phyloP scores from a whole-genome alignment of 2,329 filamentous ascomycete genomes.

The Fusarium burgessii region DNA sequence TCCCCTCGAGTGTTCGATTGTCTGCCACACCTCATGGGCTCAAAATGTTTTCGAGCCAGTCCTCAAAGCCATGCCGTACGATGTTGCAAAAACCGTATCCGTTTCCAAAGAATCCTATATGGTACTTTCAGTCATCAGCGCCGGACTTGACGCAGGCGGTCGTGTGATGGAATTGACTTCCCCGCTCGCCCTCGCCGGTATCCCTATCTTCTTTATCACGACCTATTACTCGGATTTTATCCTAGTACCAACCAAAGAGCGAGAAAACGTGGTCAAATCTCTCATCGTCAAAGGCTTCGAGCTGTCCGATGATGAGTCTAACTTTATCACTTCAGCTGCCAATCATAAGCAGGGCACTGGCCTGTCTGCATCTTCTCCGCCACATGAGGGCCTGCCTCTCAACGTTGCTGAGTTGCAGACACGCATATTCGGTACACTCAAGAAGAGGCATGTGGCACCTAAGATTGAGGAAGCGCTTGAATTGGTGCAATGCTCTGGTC shows the following conservation, averaged over 20 bases:
- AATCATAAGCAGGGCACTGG: conserved; percentile 48
- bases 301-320: conserved; percentile 79
- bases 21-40: conserved; percentile 83
- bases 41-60: conserved; percentile 80
- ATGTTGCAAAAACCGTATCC: conserved; percentile 67
- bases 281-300: conserved; percentile 85
- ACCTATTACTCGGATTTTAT: conserved; percentile 99
- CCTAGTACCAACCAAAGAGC: conserved; percentile 82
- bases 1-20: conserved; percentile 90
- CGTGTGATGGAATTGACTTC: conserved; percentile 92
- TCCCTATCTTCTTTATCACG: conserved; percentile 98
- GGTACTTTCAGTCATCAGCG: conserved; percentile 89
- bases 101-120: conserved; percentile 88
- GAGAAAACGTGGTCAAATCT: conserved; percentile 79
- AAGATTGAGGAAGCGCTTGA: conserved; percentile 75
- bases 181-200: conserved; percentile 89
- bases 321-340: conserved; percentile 69
- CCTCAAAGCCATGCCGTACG: conserved; percentile 71
- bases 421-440: conserved; percentile 87
- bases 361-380: conserved; percentile 60
- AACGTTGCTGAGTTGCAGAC: conserved; percentile 83
- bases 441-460: conserved; percentile 79
- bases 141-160: conserved; percentile 90
- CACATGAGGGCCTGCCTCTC: conserved; percentile 80
- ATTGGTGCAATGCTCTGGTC: conserved; percentile 85